Percentiles rank a stretch among this genome's conserved stretches.
Conservation (phyloP, 306 rosid genomes). For the Trichosanthes cucumerina region DNA sequence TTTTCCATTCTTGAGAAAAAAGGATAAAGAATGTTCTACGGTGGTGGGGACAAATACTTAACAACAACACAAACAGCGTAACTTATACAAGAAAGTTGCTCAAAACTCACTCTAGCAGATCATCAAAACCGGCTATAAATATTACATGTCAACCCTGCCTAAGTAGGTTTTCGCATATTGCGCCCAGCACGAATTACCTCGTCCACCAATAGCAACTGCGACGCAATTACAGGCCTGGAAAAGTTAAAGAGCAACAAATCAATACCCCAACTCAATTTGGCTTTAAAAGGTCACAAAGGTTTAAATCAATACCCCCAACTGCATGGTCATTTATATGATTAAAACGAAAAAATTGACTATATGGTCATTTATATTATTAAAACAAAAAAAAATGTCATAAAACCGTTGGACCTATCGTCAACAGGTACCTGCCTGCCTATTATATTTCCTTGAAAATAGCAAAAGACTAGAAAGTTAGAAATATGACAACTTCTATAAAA, state of each 20-base stretch:
- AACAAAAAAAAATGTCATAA: not conserved
- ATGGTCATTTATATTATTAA: not conserved
- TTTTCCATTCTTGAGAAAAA: not conserved
- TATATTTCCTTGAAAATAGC: not conserved
- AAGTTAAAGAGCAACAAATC: not conserved
- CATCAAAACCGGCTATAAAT: not conserved
- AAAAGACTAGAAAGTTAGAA: not conserved
- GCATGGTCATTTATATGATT: no score
- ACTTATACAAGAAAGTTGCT: not conserved
- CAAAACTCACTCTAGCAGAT: not conserved
- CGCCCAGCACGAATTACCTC: slow-evolving; percentile 99
- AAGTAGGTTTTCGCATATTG: slow-evolving; percentile 83
- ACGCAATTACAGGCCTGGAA: slow-evolving; percentile 87
- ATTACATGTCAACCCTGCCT: slow-evolving; percentile 2
- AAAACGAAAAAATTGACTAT: no score
- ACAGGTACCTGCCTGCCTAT: not conserved
- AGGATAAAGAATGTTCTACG: not conserved
- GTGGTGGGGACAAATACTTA: not conserved
- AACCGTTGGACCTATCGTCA: not conserved
- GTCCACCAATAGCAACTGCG: slow-evolving; percentile 87
- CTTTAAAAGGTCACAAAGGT: no score
- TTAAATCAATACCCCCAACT: no score
- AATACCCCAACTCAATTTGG: not conserved
- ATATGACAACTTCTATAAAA: not conserved
- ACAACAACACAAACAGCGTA: not conserved